phyloP scores from a whole-genome alignment of 371 early-diverging fungal genomes.

The Circinella minor region DNA sequence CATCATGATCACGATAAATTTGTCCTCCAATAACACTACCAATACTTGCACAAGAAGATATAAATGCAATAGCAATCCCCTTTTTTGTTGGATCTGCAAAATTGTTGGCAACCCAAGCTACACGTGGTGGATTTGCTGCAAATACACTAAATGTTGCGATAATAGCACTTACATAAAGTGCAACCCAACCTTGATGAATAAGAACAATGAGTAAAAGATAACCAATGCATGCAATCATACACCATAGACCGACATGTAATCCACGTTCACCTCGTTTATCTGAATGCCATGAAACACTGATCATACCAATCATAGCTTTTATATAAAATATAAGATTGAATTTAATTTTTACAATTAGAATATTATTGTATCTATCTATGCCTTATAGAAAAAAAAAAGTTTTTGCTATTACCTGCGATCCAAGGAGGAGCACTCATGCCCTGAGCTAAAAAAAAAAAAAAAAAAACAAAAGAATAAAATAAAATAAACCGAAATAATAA shows the following conservation, averaged over 20 bases:
- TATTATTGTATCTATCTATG: no score
- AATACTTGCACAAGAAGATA: conserved; percentile 48
- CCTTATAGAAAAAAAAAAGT: no score
- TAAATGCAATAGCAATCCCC: conserved; percentile 61
- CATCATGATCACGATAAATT: conserved; percentile 64
- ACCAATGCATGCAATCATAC: conserved; percentile 62
- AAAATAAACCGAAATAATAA: no score
- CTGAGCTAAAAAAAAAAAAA: conserved; percentile 31
- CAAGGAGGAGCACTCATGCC: conserved; percentile 39
- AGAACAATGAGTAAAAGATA: conserved; percentile 62
- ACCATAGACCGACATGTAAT: conserved; percentile 62
- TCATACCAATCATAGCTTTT: conserved; percentile 53
- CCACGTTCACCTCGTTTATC: conserved; percentile 68
- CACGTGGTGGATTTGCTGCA: conserved; percentile 57
- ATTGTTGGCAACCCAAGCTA: conserved; percentile 67
- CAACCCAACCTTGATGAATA: conserved; percentile 12
- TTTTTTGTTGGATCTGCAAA: conserved; percentile 69
- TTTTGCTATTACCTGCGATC: conserved; percentile 8
- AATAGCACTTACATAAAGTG: conserved; percentile 54
- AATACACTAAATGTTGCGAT: conserved; percentile 59
- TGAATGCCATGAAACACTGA: conserved; percentile 61
- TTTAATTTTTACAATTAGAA: neutral
- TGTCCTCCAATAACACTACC: conserved; percentile 65
- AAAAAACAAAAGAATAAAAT: no score
- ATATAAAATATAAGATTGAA: neutral